Evolutionary conservation across 192 early-diverging fungal genomes (phyloP), one percentile per base, ranked within the genome.

Genomic region (Obelidium mucronatum): DNA sequence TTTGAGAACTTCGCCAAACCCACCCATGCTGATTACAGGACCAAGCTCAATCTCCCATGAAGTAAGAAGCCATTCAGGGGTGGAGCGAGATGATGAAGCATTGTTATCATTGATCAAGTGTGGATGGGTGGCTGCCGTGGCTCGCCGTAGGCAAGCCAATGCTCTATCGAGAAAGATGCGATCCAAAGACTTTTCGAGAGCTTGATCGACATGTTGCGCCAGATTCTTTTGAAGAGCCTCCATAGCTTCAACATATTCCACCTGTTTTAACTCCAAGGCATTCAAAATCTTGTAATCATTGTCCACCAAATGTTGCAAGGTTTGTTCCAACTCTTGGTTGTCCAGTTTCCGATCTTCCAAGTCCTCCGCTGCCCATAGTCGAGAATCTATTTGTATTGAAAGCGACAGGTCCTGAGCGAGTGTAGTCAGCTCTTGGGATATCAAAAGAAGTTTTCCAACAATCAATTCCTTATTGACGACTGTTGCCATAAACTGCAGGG

Each of bases 31-130:
- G 15, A 80, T 77, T 2, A 54, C 58, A 22, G 36, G 34, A 24
- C 78, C 78, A 36, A 80, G 77, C 11, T 80, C 77, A 22, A 80
- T 73, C 33, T 80, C 79, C 69, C 78, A 80, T 8, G 67, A 72
- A 1, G 77, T 80, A 42, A 80, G 78, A 19, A 67, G 44, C 79
- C 79, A 80, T 39, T 80, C 59, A n/a, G 51, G 51, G 51, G 51
- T 52, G n/a, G 51, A 15, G 13, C 13, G 13, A 30, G 0, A n/a
- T n/a, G n/a, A n/a, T n/a, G n/a, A n/a, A n/a, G n/a, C n/a, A n/a
- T n/a, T n/a, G n/a, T n/a, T n/a, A n/a, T n/a, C n/a, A n/a, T n/a
- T n/a, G n/a, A n/a, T n/a, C n/a, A n/a, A n/a, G 22, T 15, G 17
- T 26, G 59, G 30, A 31, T 15, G 33, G 1, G 30, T 42, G 1